Percentiles rank a stretch among this genome's conserved stretches.
These are phyloP conservation scores for Immersiella caudata DNA, from an alignment of 495 filamentous ascomycete genomes.

Conservation along the genomic window DNA sequence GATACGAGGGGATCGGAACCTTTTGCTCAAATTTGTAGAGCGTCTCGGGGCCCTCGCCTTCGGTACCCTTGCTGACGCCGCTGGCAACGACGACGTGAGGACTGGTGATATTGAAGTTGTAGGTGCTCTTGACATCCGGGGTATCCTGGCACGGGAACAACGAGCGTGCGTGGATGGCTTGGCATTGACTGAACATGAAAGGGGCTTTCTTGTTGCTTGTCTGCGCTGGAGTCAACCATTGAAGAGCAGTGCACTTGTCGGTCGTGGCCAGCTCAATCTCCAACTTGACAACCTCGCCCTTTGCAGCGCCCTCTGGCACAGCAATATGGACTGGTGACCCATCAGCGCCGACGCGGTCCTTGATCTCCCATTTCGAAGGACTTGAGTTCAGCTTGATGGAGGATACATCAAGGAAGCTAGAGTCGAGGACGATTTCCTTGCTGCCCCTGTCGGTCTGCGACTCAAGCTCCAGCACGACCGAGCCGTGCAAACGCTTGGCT, in stretches of 20 bases:
- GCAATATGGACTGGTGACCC: slow-evolving; percentile 78
- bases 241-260: slow-evolving; percentile 82
- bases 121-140: slow-evolving; percentile 89
- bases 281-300: slow-evolving; percentile 65
- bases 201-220: slow-evolving; percentile 91
- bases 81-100: slow-evolving; percentile 86
- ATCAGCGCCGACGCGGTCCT: slow-evolving; percentile 69
- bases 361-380: slow-evolving; percentile 67
- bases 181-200: slow-evolving; percentile 98
- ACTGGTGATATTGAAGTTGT: slow-evolving; percentile 84
- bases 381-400: slow-evolving; percentile 63
- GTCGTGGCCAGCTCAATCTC: slow-evolving; percentile 69
- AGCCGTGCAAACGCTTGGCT: slow-evolving; percentile 70
- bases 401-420: slow-evolving; percentile 72
- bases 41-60: slow-evolving; percentile 52
- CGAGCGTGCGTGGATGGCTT: slow-evolving; percentile 91
- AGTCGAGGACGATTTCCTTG: slow-evolving; percentile 82
- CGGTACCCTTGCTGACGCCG: slow-evolving; percentile 55
- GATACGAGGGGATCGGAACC: slow-evolving; percentile 90
- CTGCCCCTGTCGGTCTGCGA: slow-evolving; percentile 68
- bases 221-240: slow-evolving; percentile 90
- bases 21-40: slow-evolving; percentile 84
- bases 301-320: slow-evolving; percentile 63
- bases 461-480: slow-evolving; percentile 72
- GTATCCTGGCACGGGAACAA: slow-evolving; percentile 98